Percentiles rank a stretch among this genome's conserved stretches.
These are phyloP conservation scores for Tinospora cordifolia DNA, from an alignment of 164 flowering plant genomes.

Conservation along the genomic window DNA sequence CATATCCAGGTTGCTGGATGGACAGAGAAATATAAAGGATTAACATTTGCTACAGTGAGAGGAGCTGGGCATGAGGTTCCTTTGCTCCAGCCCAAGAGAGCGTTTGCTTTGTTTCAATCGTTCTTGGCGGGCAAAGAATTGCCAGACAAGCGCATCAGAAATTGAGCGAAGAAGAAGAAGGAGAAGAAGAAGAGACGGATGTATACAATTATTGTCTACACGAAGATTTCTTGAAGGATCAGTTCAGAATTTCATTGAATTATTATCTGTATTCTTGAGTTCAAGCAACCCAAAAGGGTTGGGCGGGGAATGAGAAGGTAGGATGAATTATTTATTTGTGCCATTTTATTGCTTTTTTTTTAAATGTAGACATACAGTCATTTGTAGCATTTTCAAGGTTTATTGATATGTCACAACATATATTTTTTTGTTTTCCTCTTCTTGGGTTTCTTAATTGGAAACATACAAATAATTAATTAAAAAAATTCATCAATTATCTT, in stretches of 20 bases:
- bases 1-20: slow-evolving; percentile 71
- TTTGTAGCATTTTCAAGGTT: neutral
- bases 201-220: neutral
- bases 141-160: slow-evolving; percentile 10
- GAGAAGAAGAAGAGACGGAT: neutral
- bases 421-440: too few relatives aligned
- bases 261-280: neutral
- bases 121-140: slow-evolving; percentile 38
- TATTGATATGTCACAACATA: neutral
- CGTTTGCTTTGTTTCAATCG: slow-evolving; percentile 43
- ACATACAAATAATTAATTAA: too few relatives aligned
- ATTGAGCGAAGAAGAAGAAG: neutral
- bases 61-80: slow-evolving; percentile 96
- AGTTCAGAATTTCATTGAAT: neutral
- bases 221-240: neutral
- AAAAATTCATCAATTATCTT: neutral
- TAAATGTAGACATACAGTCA: neutral
- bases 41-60: slow-evolving; percentile 78
- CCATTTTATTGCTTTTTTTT: neutral
- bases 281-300: neutral
- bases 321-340: too few relatives aligned
- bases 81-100: slow-evolving; percentile 49
- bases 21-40: slow-evolving; percentile 76
- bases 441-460: neutral
- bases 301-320: too few relatives aligned